Evolutionary conservation across 2,329 filamentous ascomycete genomes (phyloP), one percentile per base, ranked within the genome.

Genomic region (Cladorrhinum sp.): DNA sequence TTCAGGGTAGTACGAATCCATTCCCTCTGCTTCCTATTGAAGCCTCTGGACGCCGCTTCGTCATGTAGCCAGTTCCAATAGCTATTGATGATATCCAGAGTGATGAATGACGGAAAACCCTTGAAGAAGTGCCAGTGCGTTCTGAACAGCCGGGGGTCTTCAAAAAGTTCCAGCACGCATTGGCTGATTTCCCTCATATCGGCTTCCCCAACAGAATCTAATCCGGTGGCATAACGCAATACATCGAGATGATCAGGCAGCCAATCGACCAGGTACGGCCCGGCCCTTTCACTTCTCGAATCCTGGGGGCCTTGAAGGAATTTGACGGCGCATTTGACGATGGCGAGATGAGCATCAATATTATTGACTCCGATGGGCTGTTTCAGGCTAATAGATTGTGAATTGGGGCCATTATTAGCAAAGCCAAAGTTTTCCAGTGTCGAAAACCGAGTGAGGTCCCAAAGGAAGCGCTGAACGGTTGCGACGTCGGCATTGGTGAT

Each of bases 401-500:
- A 22, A 27, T 16, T n/a, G 12, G 38, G 5, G n/a, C 20, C 32
- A n/a, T 32, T n/a, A 4, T 36, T 9, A 7, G 36, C 9, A 18
- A 58, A 58, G 13, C 22, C 25, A 32, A 58, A 58, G 16, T 45
- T 53, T 5, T 54, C 57, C 48, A 45, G 29, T 10, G 48, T 41
- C 45, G 20, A n/a, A 13, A 52, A 52, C 18, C 20, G 20, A 18
- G 57, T 29, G 8, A 58, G 32, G 25, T 58, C 50, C 57, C 57
- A 58, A 20, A 58, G 29, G 18, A 58, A 58, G 12, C 57, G 49
- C 25, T 53, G 49, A 12, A 58, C 57, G 2, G 32, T 58, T 1
- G 57, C 20, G 13, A 58, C 16, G 10, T 48, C 16, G 9, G 57
- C 57, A 24, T 58, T 58, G 22, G 24, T 58, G 49, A 58, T 58